A percentile compares a stretch with the other conserved stretches of the same genome.
Evolutionary conservation across 257 asterid genomes (phyloP).

Genomic region (Oldenlandia corymbosa): DNA sequence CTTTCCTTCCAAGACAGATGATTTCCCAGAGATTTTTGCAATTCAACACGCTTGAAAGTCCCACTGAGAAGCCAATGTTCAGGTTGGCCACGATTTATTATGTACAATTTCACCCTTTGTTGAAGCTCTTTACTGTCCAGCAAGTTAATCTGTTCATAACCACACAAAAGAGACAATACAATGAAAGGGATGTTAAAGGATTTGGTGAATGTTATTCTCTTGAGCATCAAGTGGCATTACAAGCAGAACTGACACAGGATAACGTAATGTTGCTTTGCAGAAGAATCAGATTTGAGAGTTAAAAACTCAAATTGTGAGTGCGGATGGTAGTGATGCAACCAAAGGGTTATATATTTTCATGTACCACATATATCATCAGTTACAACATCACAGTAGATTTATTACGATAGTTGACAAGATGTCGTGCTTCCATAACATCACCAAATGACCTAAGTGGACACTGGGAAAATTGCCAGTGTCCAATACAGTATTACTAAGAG

Average conservation of each 20-base stretch:
- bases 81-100: conserved; percentile 77
- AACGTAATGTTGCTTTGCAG: not conserved
- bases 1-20: conserved; percentile 97
- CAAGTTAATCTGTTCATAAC: conserved; percentile 53
- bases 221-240: not conserved
- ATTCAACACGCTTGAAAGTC: conserved; percentile 77
- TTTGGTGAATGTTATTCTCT: not conserved
- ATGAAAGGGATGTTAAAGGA: conserved; percentile 9
- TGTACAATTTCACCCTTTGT: conserved; percentile 71
- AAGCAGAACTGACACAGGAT: not conserved
- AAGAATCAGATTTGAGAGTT: not conserved
- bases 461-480: not conserved
- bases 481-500: no score
- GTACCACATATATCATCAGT: not conserved
- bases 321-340: not conserved
- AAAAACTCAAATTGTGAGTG: not conserved
- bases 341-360: not conserved
- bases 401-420: not conserved
- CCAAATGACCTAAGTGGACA: not conserved
- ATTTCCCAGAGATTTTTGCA: conserved; percentile 88
- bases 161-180: conserved; percentile 7
- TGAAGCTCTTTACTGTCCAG: conserved; percentile 94
- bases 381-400: not conserved
- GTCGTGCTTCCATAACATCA: not conserved
- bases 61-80: conserved; percentile 92